Evolutionary conservation across 352 stramenopile genomes (phyloP).

Genomic region (Phytophthora pisi): DNA sequence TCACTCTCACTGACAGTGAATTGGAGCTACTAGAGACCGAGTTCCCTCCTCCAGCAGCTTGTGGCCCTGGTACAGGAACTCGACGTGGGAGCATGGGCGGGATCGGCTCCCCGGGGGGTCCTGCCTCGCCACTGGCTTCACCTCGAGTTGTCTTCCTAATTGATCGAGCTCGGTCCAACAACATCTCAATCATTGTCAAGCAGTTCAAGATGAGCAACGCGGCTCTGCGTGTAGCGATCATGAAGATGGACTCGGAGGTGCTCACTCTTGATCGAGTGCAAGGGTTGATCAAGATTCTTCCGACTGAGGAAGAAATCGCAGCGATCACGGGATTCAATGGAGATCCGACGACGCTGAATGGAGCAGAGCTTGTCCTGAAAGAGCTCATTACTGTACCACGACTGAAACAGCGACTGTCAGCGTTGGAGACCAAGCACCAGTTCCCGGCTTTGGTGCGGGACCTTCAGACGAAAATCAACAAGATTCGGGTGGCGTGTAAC

Average conservation of each 20-base stretch:
- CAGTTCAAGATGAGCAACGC: conserved; percentile 93
- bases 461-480: conserved; percentile 68
- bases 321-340: conserved; percentile 69
- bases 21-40: conserved; percentile 59
- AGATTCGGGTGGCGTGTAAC: conserved; percentile 58
- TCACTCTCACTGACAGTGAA: conserved; percentile 56
- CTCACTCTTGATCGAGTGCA: conserved; percentile 84
- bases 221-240: conserved; percentile 78
- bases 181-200: conserved; percentile 97
- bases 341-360: conserved; percentile 68
- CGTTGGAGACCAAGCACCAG: conserved; percentile 67
- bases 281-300: conserved; percentile 87
- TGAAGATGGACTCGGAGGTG: conserved; percentile 80
- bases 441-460: conserved; percentile 69
- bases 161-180: conserved; percentile 73
- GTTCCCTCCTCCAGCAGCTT: conserved; percentile 61
- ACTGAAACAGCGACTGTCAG: conserved; percentile 65
- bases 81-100: conserved; percentile 53
- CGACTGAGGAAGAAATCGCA: conserved; percentile 86
- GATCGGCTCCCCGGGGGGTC: conserved; percentile 36
- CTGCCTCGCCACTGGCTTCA: conserved; percentile 54
- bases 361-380: conserved; percentile 80
- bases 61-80: conserved; percentile 43
- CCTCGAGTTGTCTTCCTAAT: conserved; percentile 79
- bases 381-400: conserved; percentile 77